Base-by-base conservation (phyloP, 176 grass and related monocot species). In the Elaeis guineensis region DNA sequence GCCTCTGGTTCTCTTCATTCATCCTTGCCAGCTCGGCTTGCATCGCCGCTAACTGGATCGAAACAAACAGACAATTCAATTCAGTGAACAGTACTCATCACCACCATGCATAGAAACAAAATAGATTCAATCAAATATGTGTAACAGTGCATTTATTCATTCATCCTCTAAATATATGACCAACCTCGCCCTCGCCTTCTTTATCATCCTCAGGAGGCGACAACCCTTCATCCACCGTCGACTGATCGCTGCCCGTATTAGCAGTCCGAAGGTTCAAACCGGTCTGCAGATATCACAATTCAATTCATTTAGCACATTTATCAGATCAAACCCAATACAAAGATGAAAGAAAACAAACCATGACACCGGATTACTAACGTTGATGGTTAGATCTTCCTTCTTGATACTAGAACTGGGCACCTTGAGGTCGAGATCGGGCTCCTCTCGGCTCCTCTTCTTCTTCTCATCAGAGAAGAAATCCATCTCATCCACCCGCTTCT, bases 401-500 rank as follows among this genome's bases (percentile, higher is more conserved):
- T 89, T 83, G 29, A 61, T 51, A 52, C 59, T 69, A 32, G 82
- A 80, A 5, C 82, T 66, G 5, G 28, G 50, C 0, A 50, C 58
- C 32, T 48, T 79, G 5, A 63, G 26, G 3, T 58, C 30, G 66
- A 79, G 73, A 69, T 77, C 73, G 32, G 57, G 21, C 5, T 71
- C 70, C 17, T 22, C 61, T 0, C 0, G 50, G 69, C 29, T 65
- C 23, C 15, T 77, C 75, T 80, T 82, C 60, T 81, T 77, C 78
- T 91, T 96, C 69, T 97, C 77, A 48, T 80, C 84, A 21, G 81
- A 88, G 76, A 97, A 97, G 59, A 97, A 97, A 72, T 97, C 92
- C 4, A 97, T 77, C 80, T 88, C 92, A 2, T 66, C 25, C 66
- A 63, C 26, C 35, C 35, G 35, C 35, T 44, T 44, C 35, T 44